Evolutionary conservation across 352 stramenopile genomes (phyloP), one percentile per base, ranked within the genome.

Genomic region (Blastocystis sp.): DNA sequence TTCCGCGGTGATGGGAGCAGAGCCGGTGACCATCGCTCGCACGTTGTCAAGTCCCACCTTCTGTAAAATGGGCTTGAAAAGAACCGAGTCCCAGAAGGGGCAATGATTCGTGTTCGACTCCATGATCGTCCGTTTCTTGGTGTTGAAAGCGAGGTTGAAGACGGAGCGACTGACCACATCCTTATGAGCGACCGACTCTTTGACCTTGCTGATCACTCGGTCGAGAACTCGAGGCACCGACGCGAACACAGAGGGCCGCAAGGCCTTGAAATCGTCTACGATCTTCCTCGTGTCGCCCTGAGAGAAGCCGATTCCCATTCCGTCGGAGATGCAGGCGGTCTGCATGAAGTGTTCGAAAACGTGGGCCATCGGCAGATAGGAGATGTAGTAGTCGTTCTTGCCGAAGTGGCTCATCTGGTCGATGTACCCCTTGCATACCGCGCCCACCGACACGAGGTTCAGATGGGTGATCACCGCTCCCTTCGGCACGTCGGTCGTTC

Each of bases 21-120:
- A 98, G 37, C 95, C 96, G 55, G 93, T 98, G 8, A 98, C 92
- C 91, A 99, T 95, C 4, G 97, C 76, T 6, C 94, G 92, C 66
- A 98, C 92, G 20, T 94, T 92, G 63, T 96, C 95, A 30, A 96
- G 90, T n/a, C 96, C 96, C 20, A 98, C 91, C 8, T 95, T 93
- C 53, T 92, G 92, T 45, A 96, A 95, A 79, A 98, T 93, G 90
- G 98, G 98, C 62, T 93, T 92, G 90, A 99, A 99, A 75, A 99
- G 93, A 39, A 99, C 91, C 18, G 92, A 91, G 92, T 98, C 96
- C 94, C 96, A 99, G 2, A 98, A 69, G 43, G 90, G 93, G 1
- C 79, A 92, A 0, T 93, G 87, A 39, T 76, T 88, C n/a, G 59
- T 78, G 64, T 88, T 76, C 11, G 50, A 63, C 16, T 62, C 39